Evolutionary conservation across 495 filamentous ascomycete genomes (phyloP), one percentile per base, ranked within the genome.

Genomic region (Bacidia rubella): DNA sequence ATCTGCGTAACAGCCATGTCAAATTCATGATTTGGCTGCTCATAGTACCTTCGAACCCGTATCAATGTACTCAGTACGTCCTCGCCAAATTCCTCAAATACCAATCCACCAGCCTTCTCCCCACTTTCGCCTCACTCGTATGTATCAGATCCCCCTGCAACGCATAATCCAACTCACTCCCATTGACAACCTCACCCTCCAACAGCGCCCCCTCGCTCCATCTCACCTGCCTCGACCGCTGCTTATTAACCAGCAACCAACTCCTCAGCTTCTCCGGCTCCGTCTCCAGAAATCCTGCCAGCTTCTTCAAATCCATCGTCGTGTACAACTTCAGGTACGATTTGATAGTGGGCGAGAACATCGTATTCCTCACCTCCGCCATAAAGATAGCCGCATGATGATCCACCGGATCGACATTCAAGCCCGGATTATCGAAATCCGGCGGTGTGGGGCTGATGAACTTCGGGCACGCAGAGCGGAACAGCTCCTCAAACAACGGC

Each of bases 281-380:
- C 43, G 95, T 86, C 57, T 96, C 90, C 45, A 98, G 75, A 79
- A 98, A 97, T 49, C 88, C 89, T 52, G 92, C 90, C 51, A 98
- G 79, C 72, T 98, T 98, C 75, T 93, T 90, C 57, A 98, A 73
- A 64, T 98, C 92, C 87, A 97, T 96, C 56, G 93, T 98, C 39
- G 93, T 97, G 77, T 98, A 98, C 51, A 98, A 87, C 66, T 94
- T 92, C 53, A 98, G 79, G 75, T 97, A 98, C 50, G 90, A 95
- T 72, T 90, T 93, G 62, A 98, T 79, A 35, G 89, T 95, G 38
- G 92, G 92, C 65, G 85, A 87, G 65, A 73, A 81, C 72, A 82
- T 83, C 71, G 95, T 97, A 77, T 95, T 95, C 80, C 92, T 93
- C 63, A 98, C 89, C 74, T 97, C 92, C 55, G 95, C 87, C 90